phyloP scores from a whole-genome alignment of 2,329 filamentous ascomycete species.

The Botrytis fragariae region DNA sequence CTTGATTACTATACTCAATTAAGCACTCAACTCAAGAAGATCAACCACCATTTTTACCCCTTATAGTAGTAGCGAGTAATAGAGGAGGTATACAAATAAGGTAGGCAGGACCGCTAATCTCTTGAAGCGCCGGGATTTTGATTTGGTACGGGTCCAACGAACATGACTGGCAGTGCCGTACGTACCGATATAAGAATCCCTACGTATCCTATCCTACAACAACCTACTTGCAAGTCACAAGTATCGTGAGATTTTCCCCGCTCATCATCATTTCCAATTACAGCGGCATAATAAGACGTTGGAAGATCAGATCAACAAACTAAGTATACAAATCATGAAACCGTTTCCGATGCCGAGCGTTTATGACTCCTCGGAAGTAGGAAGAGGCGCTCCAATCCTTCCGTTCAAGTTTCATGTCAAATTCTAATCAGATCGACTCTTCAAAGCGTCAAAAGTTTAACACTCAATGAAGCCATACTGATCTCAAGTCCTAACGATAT shows the following conservation, averaged over 20 bases:
- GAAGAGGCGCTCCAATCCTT: background rate
- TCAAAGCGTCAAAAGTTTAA: background rate
- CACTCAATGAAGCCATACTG: background rate
- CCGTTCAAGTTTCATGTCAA: background rate
- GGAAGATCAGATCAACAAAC: conserved; percentile 12
- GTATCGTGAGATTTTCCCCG: conserved; percentile 14
- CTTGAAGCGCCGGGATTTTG: conserved; percentile 7
- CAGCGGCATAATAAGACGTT: background rate
- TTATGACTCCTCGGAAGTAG: background rate
- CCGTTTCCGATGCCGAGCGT: background rate
- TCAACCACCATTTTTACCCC: background rate
- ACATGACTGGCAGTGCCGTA: background rate
- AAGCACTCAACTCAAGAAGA: background rate
- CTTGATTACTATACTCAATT: background rate
- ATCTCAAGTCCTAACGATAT: background rate
- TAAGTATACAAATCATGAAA: background rate
- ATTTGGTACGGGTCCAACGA: background rate
- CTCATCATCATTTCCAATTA: conserved; percentile 1
- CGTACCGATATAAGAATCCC: background rate
- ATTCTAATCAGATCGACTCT: background rate
- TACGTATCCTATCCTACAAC: background rate
- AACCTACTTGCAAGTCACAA: background rate
- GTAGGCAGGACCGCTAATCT: conserved; percentile 1
- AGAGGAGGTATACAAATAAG: background rate
- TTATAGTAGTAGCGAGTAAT: background rate